These are phyloP conservation scores for Penicillium samsonianum DNA, from an alignment of 495 filamentous ascomycete species.

Conservation along the genomic window DNA sequence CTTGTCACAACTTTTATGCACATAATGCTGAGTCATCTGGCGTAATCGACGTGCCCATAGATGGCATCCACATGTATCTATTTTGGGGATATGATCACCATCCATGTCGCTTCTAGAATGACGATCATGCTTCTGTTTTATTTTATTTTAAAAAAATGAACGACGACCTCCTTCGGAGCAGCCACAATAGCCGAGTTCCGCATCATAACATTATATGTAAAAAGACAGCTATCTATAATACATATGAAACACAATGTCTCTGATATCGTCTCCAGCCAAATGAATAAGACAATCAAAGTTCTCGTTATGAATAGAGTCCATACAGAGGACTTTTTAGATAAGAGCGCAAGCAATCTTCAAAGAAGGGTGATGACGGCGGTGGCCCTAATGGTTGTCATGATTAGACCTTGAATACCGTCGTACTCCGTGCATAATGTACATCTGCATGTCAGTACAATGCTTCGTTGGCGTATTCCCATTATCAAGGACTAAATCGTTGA, in stretches of 20 bases:
- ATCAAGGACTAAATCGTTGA: neutral
- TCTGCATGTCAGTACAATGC: neutral
- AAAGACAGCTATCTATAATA: neutral
- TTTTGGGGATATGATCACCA: neutral
- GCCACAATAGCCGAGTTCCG: neutral
- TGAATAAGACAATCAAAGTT: too few relatives aligned
- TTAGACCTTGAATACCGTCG: neutral
- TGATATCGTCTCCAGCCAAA: too few relatives aligned
- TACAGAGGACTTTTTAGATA: too few relatives aligned
- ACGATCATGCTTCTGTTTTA: neutral
- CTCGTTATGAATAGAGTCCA: too few relatives aligned
- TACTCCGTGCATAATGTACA: conserved; percentile 1
- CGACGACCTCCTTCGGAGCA: neutral
- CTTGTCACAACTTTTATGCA: neutral
- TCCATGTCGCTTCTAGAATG: neutral
- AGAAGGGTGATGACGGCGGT: neutral
- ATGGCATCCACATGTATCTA: neutral
- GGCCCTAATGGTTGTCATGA: neutral
- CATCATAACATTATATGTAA: neutral
- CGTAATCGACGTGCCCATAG: neutral
- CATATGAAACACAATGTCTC: neutral
- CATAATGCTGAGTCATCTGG: neutral
- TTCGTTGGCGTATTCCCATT: neutral
- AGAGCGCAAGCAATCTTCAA: too few relatives aligned
- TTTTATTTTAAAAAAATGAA: neutral